Evolutionary conservation across 495 filamentous ascomycete genomes (phyloP), one percentile per base, ranked within the genome.

Genomic region (Annulohypoxylon bovei): DNA sequence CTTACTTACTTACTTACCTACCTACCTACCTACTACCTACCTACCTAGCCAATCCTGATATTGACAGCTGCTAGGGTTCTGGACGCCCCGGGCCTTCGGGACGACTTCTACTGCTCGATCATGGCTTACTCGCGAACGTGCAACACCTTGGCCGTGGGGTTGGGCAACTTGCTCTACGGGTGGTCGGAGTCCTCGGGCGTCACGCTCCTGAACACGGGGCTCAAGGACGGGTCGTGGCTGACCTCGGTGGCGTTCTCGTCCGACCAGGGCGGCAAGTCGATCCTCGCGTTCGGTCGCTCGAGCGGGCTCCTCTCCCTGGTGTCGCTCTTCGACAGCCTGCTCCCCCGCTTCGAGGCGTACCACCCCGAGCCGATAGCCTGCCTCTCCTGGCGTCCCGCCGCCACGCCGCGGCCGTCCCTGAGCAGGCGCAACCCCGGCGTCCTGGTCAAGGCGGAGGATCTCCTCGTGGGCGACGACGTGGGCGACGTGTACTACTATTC

Each of bases 101-200:
- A 99, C 76, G 96, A 99, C 77, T 99, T 93, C 72, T 99, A 99
- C 76, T 98, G 94, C 79, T 94, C 94, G 0, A 85, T 93, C 6
- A 85, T 99, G 53, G 93, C 95, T 6, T 98, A 98, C 77, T 96
- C 89, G 1, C 78, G 83, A 22, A 90, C 85, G 6, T 84, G 86
- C 33, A 87, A 91, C 32, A 91, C 90, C 12, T 86, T 99, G 33
- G 96, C 94, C 39, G 92, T 97, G 14, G 95, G 93, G 0, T 87
- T 98, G 12, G 87, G 87, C 3, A 88, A 90, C 50, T 83, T 88
- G 27, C 88, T 99, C 12, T 97, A 96, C 74, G 87, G 93, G 4
- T 99, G 96, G 95, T 94, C 93, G 0, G 94, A 97, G 74, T 76
- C 79, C 40, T 64, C 72, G 5, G 81, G 82, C 47, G 84, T 85